phyloP scores from a whole-genome alignment of 1,284 basidiomycete genomes.

The Thelephora terrestris region DNA sequence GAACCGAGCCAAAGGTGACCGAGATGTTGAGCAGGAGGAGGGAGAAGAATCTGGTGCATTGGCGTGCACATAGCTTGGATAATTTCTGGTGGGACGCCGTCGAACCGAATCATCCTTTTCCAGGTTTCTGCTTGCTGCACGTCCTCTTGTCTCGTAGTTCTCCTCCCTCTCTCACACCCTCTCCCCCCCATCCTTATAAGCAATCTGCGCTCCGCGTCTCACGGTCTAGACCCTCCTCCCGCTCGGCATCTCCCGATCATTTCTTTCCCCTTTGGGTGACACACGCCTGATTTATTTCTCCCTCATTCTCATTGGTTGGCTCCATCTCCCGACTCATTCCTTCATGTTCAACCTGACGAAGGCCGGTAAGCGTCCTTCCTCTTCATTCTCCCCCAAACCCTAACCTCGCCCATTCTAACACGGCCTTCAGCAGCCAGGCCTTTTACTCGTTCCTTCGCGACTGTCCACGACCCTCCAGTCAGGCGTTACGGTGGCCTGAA shows the following conservation, averaged over 20 bases:
- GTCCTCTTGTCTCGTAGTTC: no score
- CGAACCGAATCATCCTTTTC: slow-evolving; percentile 60
- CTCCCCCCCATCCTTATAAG: no score
- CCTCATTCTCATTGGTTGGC: not conserved
- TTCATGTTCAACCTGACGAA: not conserved
- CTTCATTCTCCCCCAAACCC: not conserved
- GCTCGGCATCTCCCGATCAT: no score
- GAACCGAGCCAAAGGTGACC: slow-evolving; percentile 31
- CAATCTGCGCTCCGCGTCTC: no score
- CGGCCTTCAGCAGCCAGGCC: no score
- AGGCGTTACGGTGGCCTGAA: slow-evolving; percentile 83
- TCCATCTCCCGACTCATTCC: not conserved
- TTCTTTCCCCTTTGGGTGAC: no score
- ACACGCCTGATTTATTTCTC: not conserved
- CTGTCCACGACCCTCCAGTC: slow-evolving; percentile 74
- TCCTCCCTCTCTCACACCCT: no score
- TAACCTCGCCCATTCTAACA: no score
- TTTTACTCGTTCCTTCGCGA: slow-evolving; percentile 49
- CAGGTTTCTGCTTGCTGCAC: no score
- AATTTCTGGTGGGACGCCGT: slow-evolving; percentile 55
- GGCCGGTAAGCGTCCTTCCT: not conserved
- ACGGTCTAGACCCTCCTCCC: no score
- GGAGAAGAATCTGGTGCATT: slow-evolving; percentile 58
- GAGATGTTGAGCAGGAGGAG: slow-evolving; percentile 20
- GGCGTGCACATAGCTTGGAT: slow-evolving; percentile 74